Evolutionary conservation across 2,329 filamentous ascomycete genomes (phyloP).

Genomic region (Coniochaeta sp.): DNA sequence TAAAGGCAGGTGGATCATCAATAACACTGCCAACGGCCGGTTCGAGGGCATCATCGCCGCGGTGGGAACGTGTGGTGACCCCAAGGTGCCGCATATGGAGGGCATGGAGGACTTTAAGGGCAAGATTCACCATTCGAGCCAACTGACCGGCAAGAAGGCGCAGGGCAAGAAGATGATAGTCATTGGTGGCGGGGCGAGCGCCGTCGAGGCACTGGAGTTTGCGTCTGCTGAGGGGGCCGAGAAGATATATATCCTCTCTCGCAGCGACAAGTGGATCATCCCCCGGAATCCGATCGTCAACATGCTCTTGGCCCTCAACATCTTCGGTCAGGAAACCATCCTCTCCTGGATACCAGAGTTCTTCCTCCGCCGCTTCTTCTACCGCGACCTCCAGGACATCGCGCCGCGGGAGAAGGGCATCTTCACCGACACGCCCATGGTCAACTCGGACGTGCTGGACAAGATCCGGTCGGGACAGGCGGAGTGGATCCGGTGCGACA

Average conservation of each 20-base stretch:
- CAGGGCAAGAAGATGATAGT: conserved; percentile 70
- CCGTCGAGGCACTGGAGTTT: conserved; percentile 78
- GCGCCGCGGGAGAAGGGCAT: conserved; percentile 63
- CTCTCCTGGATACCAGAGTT: conserved; percentile 74
- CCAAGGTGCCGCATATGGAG: conserved; percentile 61
- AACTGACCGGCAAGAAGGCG: conserved; percentile 64
- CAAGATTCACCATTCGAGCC: conserved; percentile 65
- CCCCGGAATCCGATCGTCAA: conserved; percentile 73
- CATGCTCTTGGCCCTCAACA: conserved; percentile 65
- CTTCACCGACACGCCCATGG: conserved; percentile 83
- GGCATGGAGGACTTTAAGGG: conserved; percentile 69
- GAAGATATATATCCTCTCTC: conserved; percentile 65
- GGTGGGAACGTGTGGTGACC: conserved; percentile 73
- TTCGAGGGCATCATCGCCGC: conserved; percentile 77
- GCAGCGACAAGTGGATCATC: conserved; percentile 83
- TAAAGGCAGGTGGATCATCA: conserved; percentile 69
- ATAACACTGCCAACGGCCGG: conserved; percentile 59
- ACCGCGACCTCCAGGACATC: conserved; percentile 70
- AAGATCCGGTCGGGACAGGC: conserved; percentile 66
- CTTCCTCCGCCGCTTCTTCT: conserved; percentile 72
- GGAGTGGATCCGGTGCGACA: conserved; percentile 77
- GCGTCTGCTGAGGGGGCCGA: conserved; percentile 59
- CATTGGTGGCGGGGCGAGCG: conserved; percentile 73
- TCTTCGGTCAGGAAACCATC: conserved; percentile 69
- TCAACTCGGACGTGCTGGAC: conserved; percentile 74